Evolutionary conservation across 1,284 basidiomycete genomes (phyloP).

Genomic region (Trichosporon coremiiforme): DNA sequence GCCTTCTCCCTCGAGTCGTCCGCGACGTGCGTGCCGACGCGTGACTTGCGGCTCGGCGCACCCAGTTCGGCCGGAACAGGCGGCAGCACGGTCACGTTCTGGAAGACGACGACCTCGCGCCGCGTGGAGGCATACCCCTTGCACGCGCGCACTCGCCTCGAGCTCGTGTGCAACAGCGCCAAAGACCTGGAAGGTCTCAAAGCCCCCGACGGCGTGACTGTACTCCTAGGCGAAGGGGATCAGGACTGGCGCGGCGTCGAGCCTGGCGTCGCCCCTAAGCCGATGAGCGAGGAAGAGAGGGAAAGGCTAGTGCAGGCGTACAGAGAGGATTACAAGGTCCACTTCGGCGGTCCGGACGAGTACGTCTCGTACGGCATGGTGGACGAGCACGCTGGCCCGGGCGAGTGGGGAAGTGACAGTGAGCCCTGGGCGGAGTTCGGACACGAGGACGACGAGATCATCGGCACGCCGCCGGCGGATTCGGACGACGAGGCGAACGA

Average conservation of each 20-base stretch:
- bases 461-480: background rate
- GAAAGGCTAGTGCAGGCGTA: background rate
- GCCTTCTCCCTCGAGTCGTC: background rate
- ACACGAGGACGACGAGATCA: constrained; percentile 11
- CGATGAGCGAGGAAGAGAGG: background rate
- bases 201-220: background rate
- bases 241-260: constrained; percentile 6
- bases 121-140: background rate
- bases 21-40: background rate
- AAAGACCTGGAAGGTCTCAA: background rate
- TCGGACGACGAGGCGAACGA: background rate
- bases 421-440: background rate
- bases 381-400: background rate
- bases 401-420: background rate
- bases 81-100: background rate
- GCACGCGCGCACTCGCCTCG: background rate
- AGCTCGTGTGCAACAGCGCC: background rate
- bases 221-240: background rate
- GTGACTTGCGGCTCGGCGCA: background rate
- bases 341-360: background rate
- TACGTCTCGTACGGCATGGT: background rate
- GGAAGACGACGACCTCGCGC: background rate
- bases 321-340: background rate
- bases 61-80: background rate
- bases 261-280: background rate